A percentile compares a stretch with the other conserved stretches of the same genome.
Conservation (phyloP, 768 basidiomycete genomes). For the Tricholoma sp. region DNA sequence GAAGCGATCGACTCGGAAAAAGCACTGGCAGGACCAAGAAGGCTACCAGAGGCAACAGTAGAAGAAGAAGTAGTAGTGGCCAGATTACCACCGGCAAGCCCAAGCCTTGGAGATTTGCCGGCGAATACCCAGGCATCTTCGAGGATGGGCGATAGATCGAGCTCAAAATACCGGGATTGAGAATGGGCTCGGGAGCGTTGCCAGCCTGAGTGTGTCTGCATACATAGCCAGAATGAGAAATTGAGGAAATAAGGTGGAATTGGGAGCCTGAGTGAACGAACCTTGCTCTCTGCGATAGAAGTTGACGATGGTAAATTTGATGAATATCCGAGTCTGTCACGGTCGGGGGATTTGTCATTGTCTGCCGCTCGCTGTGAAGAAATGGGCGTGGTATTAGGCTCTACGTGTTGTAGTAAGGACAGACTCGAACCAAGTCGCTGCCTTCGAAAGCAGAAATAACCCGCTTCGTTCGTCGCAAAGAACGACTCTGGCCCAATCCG, state of each 20-base stretch:
- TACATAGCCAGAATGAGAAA: background rate
- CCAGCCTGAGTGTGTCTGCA: no score
- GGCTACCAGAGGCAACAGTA: no score
- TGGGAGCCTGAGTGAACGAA: background rate
- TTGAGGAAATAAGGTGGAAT: background rate
- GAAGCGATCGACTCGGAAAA: background rate
- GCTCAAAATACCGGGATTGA: slow-evolving; percentile 21
- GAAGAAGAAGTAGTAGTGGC: no score
- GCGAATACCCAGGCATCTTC: slow-evolving; percentile 26
- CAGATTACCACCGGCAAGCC: background rate
- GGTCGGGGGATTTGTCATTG: background rate
- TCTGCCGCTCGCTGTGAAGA: background rate
- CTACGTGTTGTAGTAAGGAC: background rate
- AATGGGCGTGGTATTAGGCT: background rate
- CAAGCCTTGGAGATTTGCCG: slow-evolving; percentile 6
- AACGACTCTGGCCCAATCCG: background rate
- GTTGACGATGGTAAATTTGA: background rate
- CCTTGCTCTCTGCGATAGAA: background rate
- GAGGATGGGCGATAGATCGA: slow-evolving; percentile 32
- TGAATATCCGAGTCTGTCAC: no score
- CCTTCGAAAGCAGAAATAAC: background rate
- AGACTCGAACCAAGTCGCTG: background rate
- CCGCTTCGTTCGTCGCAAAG: background rate
- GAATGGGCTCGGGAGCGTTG: slow-evolving; percentile 9
- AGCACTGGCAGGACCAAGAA: background rate